phyloP scores from a whole-genome alignment of 106 monocot species.

The Apostasia shenzhenica region DNA sequence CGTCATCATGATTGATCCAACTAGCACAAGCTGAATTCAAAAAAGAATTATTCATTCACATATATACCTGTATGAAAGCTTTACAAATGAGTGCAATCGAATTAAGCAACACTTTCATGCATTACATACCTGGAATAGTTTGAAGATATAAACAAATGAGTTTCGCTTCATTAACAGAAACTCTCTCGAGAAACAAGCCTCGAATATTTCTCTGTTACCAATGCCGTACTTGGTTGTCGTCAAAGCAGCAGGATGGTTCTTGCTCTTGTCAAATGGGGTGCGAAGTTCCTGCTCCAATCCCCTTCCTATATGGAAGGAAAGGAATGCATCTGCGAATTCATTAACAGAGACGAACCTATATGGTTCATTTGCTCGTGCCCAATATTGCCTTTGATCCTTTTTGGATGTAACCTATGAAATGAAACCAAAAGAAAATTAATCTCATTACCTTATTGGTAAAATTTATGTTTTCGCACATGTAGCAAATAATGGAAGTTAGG shows the following conservation, averaged over 20 bases:
- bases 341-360: constrained; percentile 46
- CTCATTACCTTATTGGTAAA: no score
- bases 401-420: constrained; percentile 51
- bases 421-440: no score
- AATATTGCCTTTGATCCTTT: constrained; percentile 68
- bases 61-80: background rate
- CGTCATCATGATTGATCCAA: constrained; percentile 35
- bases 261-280: constrained; percentile 38
- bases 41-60: background rate
- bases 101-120: background rate
- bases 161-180: constrained; percentile 56
- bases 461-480: no score
- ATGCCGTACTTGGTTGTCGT: constrained; percentile 51
- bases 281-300: constrained; percentile 28
- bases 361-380: constrained; percentile 29
- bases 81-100: background rate
- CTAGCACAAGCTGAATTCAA: constrained; percentile 20
- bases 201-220: constrained; percentile 41
- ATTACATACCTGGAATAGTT: constrained; percentile 22
- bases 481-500: no score
- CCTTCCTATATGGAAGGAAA: constrained; percentile 37
- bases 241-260: constrained; percentile 58
- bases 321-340: constrained; percentile 47
- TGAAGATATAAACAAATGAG: constrained; percentile 66
- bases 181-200: constrained; percentile 44